Evolutionary conservation across 495 filamentous ascomycete genomes (phyloP).

Genomic region (Evansstolkia leycettana): DNA sequence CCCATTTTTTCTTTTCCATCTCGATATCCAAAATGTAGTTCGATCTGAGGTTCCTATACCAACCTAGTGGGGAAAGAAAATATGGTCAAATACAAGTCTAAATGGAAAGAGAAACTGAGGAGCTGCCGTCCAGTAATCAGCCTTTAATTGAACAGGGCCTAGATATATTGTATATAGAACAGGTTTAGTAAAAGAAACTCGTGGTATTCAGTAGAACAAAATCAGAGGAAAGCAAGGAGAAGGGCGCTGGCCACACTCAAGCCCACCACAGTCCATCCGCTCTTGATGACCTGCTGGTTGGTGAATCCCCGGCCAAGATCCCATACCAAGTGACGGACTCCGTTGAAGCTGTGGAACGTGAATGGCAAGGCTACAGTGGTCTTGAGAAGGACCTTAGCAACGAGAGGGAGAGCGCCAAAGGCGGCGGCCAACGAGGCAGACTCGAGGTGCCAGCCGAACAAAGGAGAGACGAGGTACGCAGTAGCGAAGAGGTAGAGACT

Average conservation of each 20-base stretch:
- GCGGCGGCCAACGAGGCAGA: slow-evolving; percentile 64
- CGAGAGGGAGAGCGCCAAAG: slow-evolving; percentile 58
- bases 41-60: too few species aligned
- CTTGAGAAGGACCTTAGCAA: slow-evolving; percentile 64
- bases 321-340: slow-evolving; percentile 80
- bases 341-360: slow-evolving; percentile 76
- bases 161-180: slow-evolving; percentile 14
- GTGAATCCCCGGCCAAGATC: slow-evolving; percentile 59
- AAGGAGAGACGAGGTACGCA: slow-evolving; percentile 72
- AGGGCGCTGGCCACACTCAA: slow-evolving; percentile 49
- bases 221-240: slow-evolving; percentile 45
- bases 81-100: background rate
- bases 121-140: slow-evolving; percentile 2
- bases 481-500: slow-evolving; percentile 71
- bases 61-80: too few species aligned
- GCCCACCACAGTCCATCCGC: slow-evolving; percentile 65
- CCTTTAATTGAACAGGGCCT: slow-evolving; percentile 9
- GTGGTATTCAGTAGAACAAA: slow-evolving; percentile 10
- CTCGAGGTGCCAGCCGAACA: slow-evolving; percentile 78
- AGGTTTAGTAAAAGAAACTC: slow-evolving; percentile 23
- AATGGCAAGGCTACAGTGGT: slow-evolving; percentile 65
- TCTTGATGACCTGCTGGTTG: slow-evolving; percentile 59
- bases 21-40: too few species aligned
- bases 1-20: too few species aligned
- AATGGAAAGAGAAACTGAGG: background rate